A percentile compares a stretch with the other conserved stretches of the same genome.
phyloP scores from a whole-genome alignment of 306 rosid genomes.

The Medicago lupulina region DNA sequence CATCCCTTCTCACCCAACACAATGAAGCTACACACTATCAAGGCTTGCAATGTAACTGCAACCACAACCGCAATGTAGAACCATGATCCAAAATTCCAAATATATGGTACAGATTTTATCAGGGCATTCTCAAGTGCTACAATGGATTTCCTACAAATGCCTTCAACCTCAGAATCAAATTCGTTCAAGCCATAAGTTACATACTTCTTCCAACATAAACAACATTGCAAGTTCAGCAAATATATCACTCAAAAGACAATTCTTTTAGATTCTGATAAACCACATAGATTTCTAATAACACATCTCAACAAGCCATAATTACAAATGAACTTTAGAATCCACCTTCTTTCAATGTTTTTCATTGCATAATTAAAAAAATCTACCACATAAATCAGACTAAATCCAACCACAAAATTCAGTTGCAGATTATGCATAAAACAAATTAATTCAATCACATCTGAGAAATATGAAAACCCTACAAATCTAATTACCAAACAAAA shows the following conservation, averaged over 20 bases:
- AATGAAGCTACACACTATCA: background rate
- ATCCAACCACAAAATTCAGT: conserved; percentile 9
- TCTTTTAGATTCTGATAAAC: conserved; percentile 10
- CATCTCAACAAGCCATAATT: background rate
- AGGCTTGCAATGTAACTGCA: background rate
- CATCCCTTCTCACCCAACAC: too few relatives aligned
- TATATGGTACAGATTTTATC: background rate
- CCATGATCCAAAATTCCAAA: conserved; percentile 3
- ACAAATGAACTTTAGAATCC: background rate
- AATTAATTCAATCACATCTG: background rate
- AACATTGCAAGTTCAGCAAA: background rate
- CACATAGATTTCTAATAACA: conserved; percentile 14
- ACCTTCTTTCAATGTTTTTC: background rate
- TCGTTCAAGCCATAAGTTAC: background rate
- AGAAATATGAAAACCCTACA: background rate
- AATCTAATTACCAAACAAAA: background rate
- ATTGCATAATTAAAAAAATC: background rate
- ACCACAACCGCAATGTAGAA: background rate
- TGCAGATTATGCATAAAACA: background rate
- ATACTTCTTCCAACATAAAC: conserved; percentile 21
- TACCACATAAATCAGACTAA: conserved; percentile 1
- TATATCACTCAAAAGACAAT: conserved; percentile 6
- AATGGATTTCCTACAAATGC: conserved; percentile 16
- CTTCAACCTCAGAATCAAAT: conserved; percentile 14
- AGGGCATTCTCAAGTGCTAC: conserved; percentile 1